phyloP scores from a whole-genome alignment of 768 basidiomycete species.

The Flagelloscypha sp. region DNA sequence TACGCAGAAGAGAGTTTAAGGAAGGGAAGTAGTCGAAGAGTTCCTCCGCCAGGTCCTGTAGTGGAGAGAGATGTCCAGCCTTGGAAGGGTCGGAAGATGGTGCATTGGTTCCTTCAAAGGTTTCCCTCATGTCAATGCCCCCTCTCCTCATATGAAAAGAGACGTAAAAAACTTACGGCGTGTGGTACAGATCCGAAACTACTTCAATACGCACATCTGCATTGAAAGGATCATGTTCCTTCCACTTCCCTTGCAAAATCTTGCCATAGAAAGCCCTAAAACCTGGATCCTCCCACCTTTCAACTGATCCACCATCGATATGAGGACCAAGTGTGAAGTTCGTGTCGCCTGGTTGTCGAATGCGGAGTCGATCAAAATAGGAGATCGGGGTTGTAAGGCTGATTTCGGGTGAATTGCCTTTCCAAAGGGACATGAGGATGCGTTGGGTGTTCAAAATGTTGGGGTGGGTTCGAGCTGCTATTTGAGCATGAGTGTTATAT shows the following conservation, averaged over 20 bases:
- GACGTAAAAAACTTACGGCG: slow-evolving; percentile 33
- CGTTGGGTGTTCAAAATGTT: slow-evolving; percentile 48
- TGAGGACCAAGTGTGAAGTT: slow-evolving; percentile 63
- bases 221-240: slow-evolving; percentile 42
- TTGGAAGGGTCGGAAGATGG: slow-evolving; percentile 50
- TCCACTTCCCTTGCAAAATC: slow-evolving; percentile 41
- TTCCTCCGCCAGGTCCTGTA: slow-evolving; percentile 54
- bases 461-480: slow-evolving; percentile 61
- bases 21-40: slow-evolving; percentile 53
- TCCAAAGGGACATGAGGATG: slow-evolving; percentile 52
- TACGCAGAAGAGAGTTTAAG: slow-evolving; percentile 51
- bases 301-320: slow-evolving; percentile 41
- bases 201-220: slow-evolving; percentile 36
- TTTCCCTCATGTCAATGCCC: too few relatives aligned
- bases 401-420: slow-evolving; percentile 34
- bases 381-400: slow-evolving; percentile 53
- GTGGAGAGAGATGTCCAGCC: slow-evolving; percentile 47
- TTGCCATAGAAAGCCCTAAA: slow-evolving; percentile 32
- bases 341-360: slow-evolving; percentile 62
- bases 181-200: slow-evolving; percentile 53
- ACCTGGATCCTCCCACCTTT: slow-evolving; percentile 47
- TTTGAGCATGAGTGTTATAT: slow-evolving; percentile 60
- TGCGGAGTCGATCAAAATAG: slow-evolving; percentile 71
- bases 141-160: too few relatives aligned
- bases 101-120: slow-evolving; percentile 38